Evolutionary conservation across 305 asterid species (phyloP), one percentile per base, ranked within the genome.

Genomic region (Fraxinus baroniana): DNA sequence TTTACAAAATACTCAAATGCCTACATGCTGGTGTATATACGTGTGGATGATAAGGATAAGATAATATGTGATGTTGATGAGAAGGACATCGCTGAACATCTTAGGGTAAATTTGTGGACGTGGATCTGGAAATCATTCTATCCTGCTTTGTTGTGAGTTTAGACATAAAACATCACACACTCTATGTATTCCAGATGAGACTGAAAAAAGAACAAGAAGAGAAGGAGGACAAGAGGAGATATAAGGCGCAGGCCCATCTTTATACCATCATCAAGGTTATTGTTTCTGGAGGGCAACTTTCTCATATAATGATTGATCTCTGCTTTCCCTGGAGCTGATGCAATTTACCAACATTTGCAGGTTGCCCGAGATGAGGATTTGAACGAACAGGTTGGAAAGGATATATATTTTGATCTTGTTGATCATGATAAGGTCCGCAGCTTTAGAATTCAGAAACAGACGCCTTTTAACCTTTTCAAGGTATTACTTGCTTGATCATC

Each of bases 1-100:
- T 95, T 95, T 88, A 94, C 99, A 24, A 95, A 95, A 86, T 93
- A 92, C 91, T 94, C 99, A 71, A 96, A 96, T 85, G 99, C 99
- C 12, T 96, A 96, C 94, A 96, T 96, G 99, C 99, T 96, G 85
- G 99, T 94, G 85, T 96, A 96, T 87, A 91, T 96, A 84, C 91
- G 99, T 85, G 95, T 90, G 82, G 93, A 94, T 83, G 99, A 96
- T 91, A 94, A 93, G 92, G 98, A 94, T 86, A 94, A 94, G 87
- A 96, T 94, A 49, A 92, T 96, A 24, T 94, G 99, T 84, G 95
- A 93, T 81, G 99, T 94, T 82, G 98, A 90, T 86, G 99, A 96
- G 93, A 95, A 93, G 87, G 98, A 95, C 88, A 91, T 95, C 78
- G 98, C 98, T 1, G 98, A 95, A 78, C 98, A 95, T 87, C 94